These are phyloP conservation scores for Trichocomaceae sp. DNA, from an alignment of 2,329 filamentous ascomycete genomes.

Conservation along the genomic window DNA sequence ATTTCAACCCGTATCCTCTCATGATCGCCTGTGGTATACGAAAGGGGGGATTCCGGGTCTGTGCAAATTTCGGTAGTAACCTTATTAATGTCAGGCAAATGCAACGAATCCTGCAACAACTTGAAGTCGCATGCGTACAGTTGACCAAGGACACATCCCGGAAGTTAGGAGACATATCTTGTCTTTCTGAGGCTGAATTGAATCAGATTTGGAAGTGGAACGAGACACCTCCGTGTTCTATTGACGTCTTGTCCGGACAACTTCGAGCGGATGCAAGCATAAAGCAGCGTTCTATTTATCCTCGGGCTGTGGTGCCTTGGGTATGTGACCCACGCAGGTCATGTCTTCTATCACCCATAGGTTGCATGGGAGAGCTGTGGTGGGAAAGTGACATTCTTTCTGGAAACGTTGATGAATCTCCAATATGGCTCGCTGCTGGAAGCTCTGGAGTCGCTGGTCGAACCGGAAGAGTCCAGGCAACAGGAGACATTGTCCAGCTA, in stretches of 20 bases:
- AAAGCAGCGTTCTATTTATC: slow-evolving; percentile 23
- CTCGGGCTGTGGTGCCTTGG: slow-evolving; percentile 24
- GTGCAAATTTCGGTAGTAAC: slow-evolving; percentile 39
- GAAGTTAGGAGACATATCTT: slow-evolving; percentile 30
- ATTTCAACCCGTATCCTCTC: slow-evolving; percentile 45
- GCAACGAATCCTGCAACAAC: slow-evolving; percentile 31
- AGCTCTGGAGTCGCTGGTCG: not conserved
- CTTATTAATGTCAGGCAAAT: slow-evolving; percentile 32
- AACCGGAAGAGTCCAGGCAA: slow-evolving; percentile 24
- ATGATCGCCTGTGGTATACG: slow-evolving; percentile 44
- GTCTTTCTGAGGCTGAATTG: slow-evolving; percentile 32
- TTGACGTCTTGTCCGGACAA: slow-evolving; percentile 23
- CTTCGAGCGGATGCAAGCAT: not conserved
- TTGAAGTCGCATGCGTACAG: slow-evolving; percentile 23
- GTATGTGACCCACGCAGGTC: slow-evolving; percentile 34
- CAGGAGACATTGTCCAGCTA: slow-evolving; percentile 26
- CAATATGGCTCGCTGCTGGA: not conserved
- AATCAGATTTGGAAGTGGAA: slow-evolving; percentile 42
- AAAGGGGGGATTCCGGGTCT: slow-evolving; percentile 39
- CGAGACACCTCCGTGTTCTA: slow-evolving; percentile 27
- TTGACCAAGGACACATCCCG: slow-evolving; percentile 19
- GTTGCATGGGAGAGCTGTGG: slow-evolving; percentile 42
- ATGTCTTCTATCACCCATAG: slow-evolving; percentile 36
- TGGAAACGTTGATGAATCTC: slow-evolving; percentile 19
- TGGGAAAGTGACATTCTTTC: slow-evolving; percentile 38